phyloP scores from a whole-genome alignment of 805 yeast genomes.

The Barnettozyma botsteinii region DNA sequence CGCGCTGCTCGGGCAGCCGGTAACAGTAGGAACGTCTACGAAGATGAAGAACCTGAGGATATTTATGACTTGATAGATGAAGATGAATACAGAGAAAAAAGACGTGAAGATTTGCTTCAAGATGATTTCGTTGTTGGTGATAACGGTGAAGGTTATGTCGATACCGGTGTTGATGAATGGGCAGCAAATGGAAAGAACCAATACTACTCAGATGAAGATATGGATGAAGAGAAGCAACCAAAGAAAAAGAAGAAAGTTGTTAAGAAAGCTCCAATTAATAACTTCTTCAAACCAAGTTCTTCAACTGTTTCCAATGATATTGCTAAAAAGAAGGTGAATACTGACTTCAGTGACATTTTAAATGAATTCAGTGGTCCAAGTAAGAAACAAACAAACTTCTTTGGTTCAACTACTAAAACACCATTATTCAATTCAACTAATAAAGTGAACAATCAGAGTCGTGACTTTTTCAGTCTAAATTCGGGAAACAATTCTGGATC shows the following conservation, averaged over 20 bases:
- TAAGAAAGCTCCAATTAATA: conserved; percentile 41
- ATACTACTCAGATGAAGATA: conserved; percentile 51
- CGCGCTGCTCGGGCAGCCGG: conserved; percentile 60
- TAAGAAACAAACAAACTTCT: conserved; percentile 14
- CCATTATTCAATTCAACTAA: conserved; percentile 24
- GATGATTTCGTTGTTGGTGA: conserved; percentile 96
- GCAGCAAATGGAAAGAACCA: conserved; percentile 44
- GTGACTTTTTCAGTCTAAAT: conserved; percentile 14
- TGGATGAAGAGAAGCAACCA: conserved; percentile 15
- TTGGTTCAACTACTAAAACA: conserved; percentile 12
- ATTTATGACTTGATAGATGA: conserved; percentile 90
- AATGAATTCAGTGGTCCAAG: conserved; percentile 28
- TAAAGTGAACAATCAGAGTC: conserved; percentile 21
- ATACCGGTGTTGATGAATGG: conserved; percentile 91
- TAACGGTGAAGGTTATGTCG: conserved; percentile 89
- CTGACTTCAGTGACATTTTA: conserved; percentile 64
- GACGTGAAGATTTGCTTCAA: conserved; percentile 71
- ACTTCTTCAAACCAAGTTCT: conserved; percentile 43
- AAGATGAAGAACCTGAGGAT: conserved; percentile 42
- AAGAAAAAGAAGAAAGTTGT: conserved; percentile 17
- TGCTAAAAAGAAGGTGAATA: conserved; percentile 39
- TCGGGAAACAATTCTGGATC: conserved; percentile 27
- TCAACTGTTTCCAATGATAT: conserved; percentile 19
- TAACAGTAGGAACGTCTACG: conserved; percentile 31
- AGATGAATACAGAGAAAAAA: conserved; percentile 65